Conservation (phyloP, 805 yeast genomes). For the Cyberlindnera euphorbiiphila region DNA sequence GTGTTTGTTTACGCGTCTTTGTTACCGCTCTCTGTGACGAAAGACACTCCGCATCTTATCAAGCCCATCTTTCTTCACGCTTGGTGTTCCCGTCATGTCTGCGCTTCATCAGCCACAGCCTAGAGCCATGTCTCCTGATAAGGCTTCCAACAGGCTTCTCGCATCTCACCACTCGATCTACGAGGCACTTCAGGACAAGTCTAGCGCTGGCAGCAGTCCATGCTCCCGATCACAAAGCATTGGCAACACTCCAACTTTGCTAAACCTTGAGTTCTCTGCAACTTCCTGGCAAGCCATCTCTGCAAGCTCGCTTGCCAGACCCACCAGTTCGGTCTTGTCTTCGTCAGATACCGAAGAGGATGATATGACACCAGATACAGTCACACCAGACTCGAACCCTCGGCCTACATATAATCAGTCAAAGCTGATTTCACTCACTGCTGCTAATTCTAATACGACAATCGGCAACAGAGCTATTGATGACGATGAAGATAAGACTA, state of each 20-base stretch:
- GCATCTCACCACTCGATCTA: slow-evolving; percentile 26
- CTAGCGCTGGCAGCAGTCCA: slow-evolving; percentile 3
- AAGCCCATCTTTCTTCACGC: neutral
- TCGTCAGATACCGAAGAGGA: slow-evolving; percentile 29
- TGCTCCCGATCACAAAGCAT: slow-evolving; percentile 1
- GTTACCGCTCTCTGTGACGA: no score
- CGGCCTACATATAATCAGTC: neutral
- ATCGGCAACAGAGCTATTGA: no score
- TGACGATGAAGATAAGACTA: slow-evolving; percentile 25
- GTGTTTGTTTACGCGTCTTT: neutral
- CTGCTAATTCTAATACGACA: no score
- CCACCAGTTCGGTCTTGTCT: slow-evolving; percentile 29
- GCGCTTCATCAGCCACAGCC: slow-evolving; percentile 21
- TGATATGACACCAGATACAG: neutral
- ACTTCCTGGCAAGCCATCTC: slow-evolving; percentile 26
- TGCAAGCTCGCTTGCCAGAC: slow-evolving; percentile 18
- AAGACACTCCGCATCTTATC: neutral
- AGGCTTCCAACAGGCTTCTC: slow-evolving; percentile 18
- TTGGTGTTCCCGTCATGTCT: slow-evolving; percentile 8
- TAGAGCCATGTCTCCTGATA: slow-evolving; percentile 8
- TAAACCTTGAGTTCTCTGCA: slow-evolving; percentile 22
- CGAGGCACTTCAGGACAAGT: slow-evolving; percentile 21
- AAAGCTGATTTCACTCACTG: neutral
- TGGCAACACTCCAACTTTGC: neutral
- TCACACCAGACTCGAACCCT: neutral